Percentiles rank a stretch among this genome's conserved stretches.
These are phyloP conservation scores for Fonsecaea erecta DNA, from an alignment of 2,329 filamentous ascomycete species.

Conservation along the genomic window DNA sequence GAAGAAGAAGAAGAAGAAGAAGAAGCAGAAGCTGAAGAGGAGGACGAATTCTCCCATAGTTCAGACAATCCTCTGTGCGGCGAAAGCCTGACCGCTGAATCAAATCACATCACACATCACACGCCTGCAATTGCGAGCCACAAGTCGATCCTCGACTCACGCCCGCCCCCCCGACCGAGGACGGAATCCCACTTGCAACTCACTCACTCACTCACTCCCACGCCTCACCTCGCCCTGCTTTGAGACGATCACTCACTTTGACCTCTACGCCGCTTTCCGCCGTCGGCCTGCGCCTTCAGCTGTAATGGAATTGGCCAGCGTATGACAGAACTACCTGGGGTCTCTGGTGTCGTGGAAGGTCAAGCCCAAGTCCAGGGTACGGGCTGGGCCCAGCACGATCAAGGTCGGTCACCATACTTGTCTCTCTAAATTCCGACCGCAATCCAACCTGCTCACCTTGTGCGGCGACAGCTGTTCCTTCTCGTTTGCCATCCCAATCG, in stretches of 20 bases:
- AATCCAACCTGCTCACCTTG: constrained; percentile 12
- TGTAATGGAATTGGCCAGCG: constrained; percentile 33
- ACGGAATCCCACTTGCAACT: constrained; percentile 3
- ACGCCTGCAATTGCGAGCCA: constrained; percentile 12
- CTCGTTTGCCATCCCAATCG: constrained; percentile 5
- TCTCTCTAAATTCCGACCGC: neutral
- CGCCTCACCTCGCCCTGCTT: constrained; percentile 21
- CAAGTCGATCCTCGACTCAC: constrained; percentile 17
- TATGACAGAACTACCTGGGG: constrained; percentile 32
- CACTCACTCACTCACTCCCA: constrained; percentile 19
- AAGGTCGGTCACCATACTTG: constrained; percentile 23
- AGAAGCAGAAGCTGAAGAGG: neutral
- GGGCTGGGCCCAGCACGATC: constrained; percentile 15
- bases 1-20: neutral
- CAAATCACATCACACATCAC: constrained; percentile 17
- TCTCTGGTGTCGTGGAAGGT: constrained; percentile 26
- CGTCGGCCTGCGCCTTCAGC: constrained; percentile 15
- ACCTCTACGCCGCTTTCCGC: neutral
- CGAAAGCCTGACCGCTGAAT: constrained; percentile 14
- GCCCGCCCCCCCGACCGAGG: neutral
- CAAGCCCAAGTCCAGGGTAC: constrained; percentile 28
- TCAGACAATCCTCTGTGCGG: neutral
- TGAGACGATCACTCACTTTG: constrained; percentile 17
- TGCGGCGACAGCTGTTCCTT: constrained; percentile 17
- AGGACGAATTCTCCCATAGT: neutral